These are phyloP conservation scores for Mycena kentingensis DNA, from an alignment of 768 basidiomycete species.

Conservation along the genomic window DNA sequence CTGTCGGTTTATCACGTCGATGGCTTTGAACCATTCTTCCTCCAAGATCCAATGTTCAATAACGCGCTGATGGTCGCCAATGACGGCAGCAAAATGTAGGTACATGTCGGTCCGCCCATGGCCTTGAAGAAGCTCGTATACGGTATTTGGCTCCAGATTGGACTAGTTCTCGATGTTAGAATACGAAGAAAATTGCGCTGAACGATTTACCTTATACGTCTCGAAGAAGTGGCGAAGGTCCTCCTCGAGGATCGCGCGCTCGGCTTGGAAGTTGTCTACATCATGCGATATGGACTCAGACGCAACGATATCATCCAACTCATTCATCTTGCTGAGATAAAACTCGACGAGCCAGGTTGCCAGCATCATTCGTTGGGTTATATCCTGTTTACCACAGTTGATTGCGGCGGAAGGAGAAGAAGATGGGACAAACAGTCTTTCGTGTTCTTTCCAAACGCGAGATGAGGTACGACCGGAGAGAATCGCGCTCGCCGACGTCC, in stretches of 20 bases:
- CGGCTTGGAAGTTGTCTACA: slow-evolving; percentile 80
- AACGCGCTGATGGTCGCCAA: slow-evolving; percentile 83
- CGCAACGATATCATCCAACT: slow-evolving; percentile 90
- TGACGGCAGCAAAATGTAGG: slow-evolving; percentile 79
- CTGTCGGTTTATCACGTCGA: slow-evolving; percentile 89
- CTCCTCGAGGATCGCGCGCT: slow-evolving; percentile 84
- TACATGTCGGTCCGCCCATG: slow-evolving; percentile 94
- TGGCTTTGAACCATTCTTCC: slow-evolving; percentile 89
- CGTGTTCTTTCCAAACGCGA: slow-evolving; percentile 83
- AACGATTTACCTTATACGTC: slow-evolving; percentile 76
- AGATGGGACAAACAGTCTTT: slow-evolving; percentile 61
- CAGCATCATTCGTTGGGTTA: slow-evolving; percentile 94
- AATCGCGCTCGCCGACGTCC: slow-evolving; percentile 87
- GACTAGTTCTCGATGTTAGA: slow-evolving; percentile 44
- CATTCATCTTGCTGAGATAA: slow-evolving; percentile 94
- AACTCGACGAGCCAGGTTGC: slow-evolving; percentile 99
- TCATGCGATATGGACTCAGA: slow-evolving; percentile 82
- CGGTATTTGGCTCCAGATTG: slow-evolving; percentile 80
- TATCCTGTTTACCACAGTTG: slow-evolving; percentile 53
- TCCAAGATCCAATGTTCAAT: slow-evolving; percentile 91
- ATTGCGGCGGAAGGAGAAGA: neutral
- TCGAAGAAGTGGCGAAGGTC: slow-evolving; percentile 91
- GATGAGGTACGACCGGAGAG: slow-evolving; percentile 85
- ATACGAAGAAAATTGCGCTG: neutral
- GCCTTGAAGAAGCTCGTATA: slow-evolving; percentile 90